Percentiles rank a stretch among this genome's conserved stretches.
Evolutionary conservation across 805 yeast species (phyloP).

Genomic region (Saturnispora sekii): DNA sequence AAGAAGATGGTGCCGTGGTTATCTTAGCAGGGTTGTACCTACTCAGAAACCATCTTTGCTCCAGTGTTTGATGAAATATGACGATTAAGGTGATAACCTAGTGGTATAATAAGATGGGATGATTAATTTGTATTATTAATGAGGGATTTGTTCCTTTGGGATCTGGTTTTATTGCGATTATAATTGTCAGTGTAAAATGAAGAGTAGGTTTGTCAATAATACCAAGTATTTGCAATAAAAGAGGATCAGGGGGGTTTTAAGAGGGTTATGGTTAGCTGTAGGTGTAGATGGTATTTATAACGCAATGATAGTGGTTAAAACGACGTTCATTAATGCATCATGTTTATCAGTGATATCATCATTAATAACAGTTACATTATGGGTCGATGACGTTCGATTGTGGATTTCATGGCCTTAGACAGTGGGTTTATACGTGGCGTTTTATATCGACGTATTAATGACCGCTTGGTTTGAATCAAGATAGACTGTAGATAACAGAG

Average conservation of each 20-base stretch:
- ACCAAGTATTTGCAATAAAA: background rate
- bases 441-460: no score
- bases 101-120: no score
- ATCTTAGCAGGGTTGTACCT: no score
- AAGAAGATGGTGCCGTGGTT: no score
- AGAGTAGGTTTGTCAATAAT: background rate
- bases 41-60: no score
- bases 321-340: conserved; percentile 4
- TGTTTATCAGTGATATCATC: conserved; percentile 7
- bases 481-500: background rate
- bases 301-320: background rate
- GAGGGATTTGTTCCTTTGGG: no score
- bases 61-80: no score
- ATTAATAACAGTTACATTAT: background rate
- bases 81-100: no score
- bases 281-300: background rate
- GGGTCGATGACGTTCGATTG: background rate
- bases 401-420: no score
- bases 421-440: no score
- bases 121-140: no score
- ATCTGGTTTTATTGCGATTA: background rate
- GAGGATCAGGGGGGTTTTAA: background rate
- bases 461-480: background rate
- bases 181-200: conserved; percentile 1
- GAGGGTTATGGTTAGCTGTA: background rate